These are phyloP conservation scores for Extremus antarcticus DNA, from an alignment of 495 filamentous ascomycete genomes.

Conservation along the genomic window DNA sequence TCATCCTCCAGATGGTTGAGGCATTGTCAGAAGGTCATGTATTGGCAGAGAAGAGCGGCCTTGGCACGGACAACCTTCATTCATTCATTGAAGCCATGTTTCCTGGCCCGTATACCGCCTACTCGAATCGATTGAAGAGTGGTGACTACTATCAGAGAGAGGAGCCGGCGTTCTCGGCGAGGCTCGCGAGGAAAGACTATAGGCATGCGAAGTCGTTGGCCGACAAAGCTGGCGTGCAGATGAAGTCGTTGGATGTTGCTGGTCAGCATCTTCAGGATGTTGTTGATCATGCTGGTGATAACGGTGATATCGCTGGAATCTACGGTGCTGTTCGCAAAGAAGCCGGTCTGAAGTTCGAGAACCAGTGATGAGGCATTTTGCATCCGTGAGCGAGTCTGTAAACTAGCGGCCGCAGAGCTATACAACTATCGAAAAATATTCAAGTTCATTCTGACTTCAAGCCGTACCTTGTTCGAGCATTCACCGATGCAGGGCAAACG, in stretches of 20 bases:
- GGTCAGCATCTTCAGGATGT: conserved; percentile 59
- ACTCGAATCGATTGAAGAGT: conserved; percentile 58
- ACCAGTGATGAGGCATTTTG: conserved; percentile 4
- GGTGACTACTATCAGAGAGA: conserved; percentile 65
- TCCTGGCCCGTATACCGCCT: conserved; percentile 54
- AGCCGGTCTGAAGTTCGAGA: conserved; percentile 58
- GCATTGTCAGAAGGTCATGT: conserved; percentile 63
- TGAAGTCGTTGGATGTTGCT: conserved; percentile 56
- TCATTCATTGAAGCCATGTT: conserved; percentile 56
- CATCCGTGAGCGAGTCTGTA: no score
- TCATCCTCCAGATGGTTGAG: conserved; percentile 75
- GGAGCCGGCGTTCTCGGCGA: conserved; percentile 76
- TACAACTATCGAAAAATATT: no score
- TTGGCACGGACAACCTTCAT: conserved; percentile 60
- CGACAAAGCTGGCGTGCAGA: conserved; percentile 44
- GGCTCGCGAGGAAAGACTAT: conserved; percentile 77
- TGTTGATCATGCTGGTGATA: conserved; percentile 59
- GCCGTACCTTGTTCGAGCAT: no score
- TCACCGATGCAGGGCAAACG: no score
- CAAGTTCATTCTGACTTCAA: no score
- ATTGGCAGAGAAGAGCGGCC: conserved; percentile 68
- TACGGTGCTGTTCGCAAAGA: conserved; percentile 67
- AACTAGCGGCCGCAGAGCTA: no score
- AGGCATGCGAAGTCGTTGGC: conserved; percentile 63
- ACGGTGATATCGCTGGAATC: conserved; percentile 74